A percentile compares a stretch with the other conserved stretches of the same genome.
phyloP scores from a whole-genome alignment of 1,284 basidiomycete genomes.

The Cystobasidium slooffiae region DNA sequence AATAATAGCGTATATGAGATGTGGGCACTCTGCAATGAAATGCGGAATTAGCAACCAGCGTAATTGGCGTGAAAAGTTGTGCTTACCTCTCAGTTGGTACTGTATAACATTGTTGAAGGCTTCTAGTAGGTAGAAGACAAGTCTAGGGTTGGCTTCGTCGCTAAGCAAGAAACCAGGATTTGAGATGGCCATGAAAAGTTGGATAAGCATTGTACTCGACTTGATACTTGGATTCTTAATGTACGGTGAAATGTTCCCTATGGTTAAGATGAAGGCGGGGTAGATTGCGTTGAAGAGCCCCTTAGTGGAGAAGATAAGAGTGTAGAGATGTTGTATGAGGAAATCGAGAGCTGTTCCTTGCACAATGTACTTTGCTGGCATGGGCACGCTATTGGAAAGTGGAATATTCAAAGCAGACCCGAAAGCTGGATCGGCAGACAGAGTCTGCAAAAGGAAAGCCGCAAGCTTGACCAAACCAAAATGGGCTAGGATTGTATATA shows the following conservation, averaged over 20 bases:
- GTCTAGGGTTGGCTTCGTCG: constrained; percentile 88
- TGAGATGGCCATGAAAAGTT: constrained; percentile 86
- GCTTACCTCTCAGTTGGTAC: constrained; percentile 51
- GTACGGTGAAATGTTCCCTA: constrained; percentile 85
- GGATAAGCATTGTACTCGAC: constrained; percentile 78
- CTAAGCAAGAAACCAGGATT: constrained; percentile 85
- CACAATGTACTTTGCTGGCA: constrained; percentile 67
- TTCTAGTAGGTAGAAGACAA: constrained; percentile 92
- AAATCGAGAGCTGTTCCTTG: constrained; percentile 81
- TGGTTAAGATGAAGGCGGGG: constrained; percentile 77
- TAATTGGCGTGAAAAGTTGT: not conserved
- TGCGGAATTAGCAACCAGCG: not conserved
- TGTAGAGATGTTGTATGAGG: constrained; percentile 73
- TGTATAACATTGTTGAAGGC: constrained; percentile 81
- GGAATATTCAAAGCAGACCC: constrained; percentile 67
- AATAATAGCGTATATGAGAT: constrained; percentile 83
- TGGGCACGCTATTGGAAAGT: constrained; percentile 44
- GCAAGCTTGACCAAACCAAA: constrained; percentile 86
- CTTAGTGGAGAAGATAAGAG: constrained; percentile 77
- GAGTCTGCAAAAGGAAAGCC: constrained; percentile 87
- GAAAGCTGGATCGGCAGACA: constrained; percentile 81
- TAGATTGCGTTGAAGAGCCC: constrained; percentile 73
- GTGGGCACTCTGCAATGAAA: constrained; percentile 72
- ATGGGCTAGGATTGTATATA: constrained; percentile 66
- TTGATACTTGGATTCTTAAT: constrained; percentile 76